A percentile compares a stretch with the other conserved stretches of the same genome.
Evolutionary conservation across 202 grass and related monocot genomes (phyloP).

Genomic region (Schoenoplectus triqueter): DNA sequence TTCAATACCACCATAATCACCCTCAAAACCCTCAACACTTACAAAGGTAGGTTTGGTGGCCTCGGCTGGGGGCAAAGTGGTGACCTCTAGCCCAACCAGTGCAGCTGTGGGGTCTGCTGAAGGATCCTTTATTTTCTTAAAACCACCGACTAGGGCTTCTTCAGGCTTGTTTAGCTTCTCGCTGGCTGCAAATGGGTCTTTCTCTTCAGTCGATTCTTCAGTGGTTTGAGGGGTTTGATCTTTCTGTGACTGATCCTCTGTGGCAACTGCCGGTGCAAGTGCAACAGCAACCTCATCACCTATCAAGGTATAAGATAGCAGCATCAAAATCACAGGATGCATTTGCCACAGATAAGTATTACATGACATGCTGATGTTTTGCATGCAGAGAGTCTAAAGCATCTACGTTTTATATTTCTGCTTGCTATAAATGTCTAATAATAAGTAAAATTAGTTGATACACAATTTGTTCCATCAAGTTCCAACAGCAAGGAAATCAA

Average conservation of each 20-base stretch:
- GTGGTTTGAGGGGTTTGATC: conserved; percentile 43
- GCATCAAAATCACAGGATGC: background rate
- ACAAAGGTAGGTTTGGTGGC: conserved; percentile 90
- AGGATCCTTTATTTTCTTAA: conserved; percentile 90
- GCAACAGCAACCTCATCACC: conserved; percentile 75
- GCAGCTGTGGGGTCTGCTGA: conserved; percentile 75
- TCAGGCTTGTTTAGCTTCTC: conserved; percentile 88
- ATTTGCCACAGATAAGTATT: background rate
- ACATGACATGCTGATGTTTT: conserved; percentile 21
- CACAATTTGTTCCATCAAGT: too few relatives aligned
- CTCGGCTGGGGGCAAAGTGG: conserved; percentile 78
- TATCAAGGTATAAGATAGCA: background rate
- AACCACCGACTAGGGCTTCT: conserved; percentile 82
- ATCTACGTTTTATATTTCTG: background rate
- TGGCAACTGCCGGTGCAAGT: conserved; percentile 55
- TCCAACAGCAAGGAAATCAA: too few relatives aligned
- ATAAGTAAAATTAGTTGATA: too few relatives aligned
- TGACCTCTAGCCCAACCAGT: conserved; percentile 90
- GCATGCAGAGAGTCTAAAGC: background rate
- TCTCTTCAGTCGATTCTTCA: conserved; percentile 63
- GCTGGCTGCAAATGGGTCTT: conserved; percentile 91
- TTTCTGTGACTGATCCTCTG: conserved; percentile 36
- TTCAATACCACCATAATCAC: conserved; percentile 96
- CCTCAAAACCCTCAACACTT: conserved; percentile 91
- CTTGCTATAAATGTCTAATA: too few relatives aligned